Evolutionary conservation across 495 filamentous ascomycete species (phyloP).

Genomic region (Podospora didyma): DNA sequence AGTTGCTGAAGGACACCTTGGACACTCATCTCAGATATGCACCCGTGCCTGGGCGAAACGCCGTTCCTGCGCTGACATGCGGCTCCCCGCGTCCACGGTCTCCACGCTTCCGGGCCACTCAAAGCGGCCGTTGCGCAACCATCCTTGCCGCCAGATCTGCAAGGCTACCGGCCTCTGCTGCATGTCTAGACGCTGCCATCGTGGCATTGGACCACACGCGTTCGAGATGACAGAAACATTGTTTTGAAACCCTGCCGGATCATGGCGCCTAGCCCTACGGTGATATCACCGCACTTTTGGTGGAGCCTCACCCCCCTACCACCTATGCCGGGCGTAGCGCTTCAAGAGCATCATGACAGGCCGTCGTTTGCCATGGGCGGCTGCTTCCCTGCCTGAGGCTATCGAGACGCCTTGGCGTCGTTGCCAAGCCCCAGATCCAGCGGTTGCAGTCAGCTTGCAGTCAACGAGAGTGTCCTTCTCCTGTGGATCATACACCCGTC

Average conservation of each 20-base stretch:
- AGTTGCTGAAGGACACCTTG: too few species aligned
- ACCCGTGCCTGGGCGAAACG: slow-evolving; percentile 7
- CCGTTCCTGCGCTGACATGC: background rate
- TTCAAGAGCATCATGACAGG: background rate
- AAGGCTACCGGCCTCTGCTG: slow-evolving; percentile 12
- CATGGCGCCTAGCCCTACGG: slow-evolving; percentile 9
- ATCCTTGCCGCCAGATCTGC: slow-evolving; percentile 18
- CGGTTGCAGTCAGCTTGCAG: slow-evolving; percentile 6
- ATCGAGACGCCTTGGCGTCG: slow-evolving; percentile 4
- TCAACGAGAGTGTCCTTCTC: background rate
- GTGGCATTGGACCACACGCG: slow-evolving; percentile 14
- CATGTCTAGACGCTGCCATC: slow-evolving; percentile 14
- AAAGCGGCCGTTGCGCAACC: slow-evolving; percentile 7
- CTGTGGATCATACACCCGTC: background rate
- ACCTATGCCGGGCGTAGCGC: slow-evolving; percentile 4
- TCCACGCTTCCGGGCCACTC: background rate
- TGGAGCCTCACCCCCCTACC: background rate
- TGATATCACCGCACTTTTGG: slow-evolving; percentile 14
- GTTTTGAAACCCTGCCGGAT: slow-evolving; percentile 15
- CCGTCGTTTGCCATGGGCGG: background rate
- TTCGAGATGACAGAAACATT: slow-evolving; percentile 2
- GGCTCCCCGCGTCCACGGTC: slow-evolving; percentile 3
- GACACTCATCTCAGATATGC: too few species aligned
- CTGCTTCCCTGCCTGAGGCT: slow-evolving; percentile 5
- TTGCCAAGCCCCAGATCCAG: background rate